These are phyloP conservation scores for Alternaria arborescens DNA, from an alignment of 2,329 filamentous ascomycete genomes.

Conservation along the genomic window DNA sequence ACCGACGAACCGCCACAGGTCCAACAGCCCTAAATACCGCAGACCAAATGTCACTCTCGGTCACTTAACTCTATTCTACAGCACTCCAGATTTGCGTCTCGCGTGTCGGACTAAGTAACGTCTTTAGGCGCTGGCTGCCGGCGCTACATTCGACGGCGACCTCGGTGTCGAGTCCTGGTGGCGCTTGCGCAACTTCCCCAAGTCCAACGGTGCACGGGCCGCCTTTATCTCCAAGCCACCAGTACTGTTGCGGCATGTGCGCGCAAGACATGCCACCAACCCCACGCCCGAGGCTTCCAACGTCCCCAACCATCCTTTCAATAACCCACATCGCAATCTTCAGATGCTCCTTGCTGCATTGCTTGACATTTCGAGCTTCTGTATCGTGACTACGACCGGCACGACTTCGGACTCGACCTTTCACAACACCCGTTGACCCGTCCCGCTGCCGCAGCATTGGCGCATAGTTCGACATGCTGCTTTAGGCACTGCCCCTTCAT, in stretches of 20 bases:
- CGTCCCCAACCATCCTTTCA: constrained; percentile 3
- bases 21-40: constrained; percentile 4
- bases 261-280: constrained; percentile 6
- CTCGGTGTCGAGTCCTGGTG: constrained; percentile 14
- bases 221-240: constrained; percentile 13
- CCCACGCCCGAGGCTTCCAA: constrained; percentile 1
- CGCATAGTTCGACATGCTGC: constrained; percentile 2
- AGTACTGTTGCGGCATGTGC: constrained; percentile 19
- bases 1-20: constrained; percentile 4
- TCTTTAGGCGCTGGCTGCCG: constrained; percentile 8
- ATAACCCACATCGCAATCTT: not conserved
- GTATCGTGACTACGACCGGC: not conserved
- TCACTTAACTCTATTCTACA: constrained; percentile 7
- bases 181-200: constrained; percentile 18
- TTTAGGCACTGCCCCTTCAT: constrained; percentile 13
- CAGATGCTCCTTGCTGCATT: not conserved
- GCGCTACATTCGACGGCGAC: constrained; percentile 5
- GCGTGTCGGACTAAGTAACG: constrained; percentile 11
- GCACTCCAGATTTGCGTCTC: constrained; percentile 19
- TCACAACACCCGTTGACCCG: constrained; percentile 13
- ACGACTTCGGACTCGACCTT: constrained; percentile 1
- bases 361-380: not conserved
- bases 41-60: constrained; percentile 14
- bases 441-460: constrained; percentile 15
- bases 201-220: constrained; percentile 11